Conservation (phyloP, 768 basidiomycete genomes). For the Xerocomus spinulosus region DNA sequence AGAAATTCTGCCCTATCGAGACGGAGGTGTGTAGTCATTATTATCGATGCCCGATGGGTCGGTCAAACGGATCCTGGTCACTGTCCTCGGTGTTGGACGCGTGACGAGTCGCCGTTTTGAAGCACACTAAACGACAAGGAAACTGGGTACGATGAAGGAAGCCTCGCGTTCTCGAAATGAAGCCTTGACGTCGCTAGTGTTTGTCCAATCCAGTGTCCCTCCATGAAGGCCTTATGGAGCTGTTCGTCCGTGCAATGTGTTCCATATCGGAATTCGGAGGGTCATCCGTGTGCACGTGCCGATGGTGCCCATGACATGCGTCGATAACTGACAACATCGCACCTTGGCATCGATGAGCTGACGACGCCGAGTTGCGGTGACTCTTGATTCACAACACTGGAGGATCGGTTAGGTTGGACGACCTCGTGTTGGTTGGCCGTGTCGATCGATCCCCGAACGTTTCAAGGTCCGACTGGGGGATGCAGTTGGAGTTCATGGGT, state of each 20-base stretch:
- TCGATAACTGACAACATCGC: background rate
- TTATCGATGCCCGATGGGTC: too few species aligned
- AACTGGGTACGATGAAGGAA: background rate
- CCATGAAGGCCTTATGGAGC: too few species aligned
- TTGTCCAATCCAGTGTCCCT: background rate
- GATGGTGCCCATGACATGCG: background rate
- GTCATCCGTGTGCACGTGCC: background rate
- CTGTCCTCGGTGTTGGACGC: too few species aligned
- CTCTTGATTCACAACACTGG: background rate
- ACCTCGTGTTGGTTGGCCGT: too few species aligned
- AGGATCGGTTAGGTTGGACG: too few species aligned
- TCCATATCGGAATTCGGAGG: constrained; percentile 1
- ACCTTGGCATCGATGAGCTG: background rate
- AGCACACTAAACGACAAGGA: background rate
- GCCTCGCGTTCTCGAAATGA: background rate
- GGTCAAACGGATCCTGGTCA: background rate
- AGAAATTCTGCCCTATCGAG: background rate
- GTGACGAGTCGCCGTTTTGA: background rate
- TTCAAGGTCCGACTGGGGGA: background rate
- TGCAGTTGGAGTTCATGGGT: too few species aligned
- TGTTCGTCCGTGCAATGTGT: background rate
- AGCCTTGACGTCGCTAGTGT: background rate
- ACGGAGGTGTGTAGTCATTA: background rate
- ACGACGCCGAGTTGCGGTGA: too few species aligned
- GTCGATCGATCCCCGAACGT: background rate